These are phyloP conservation scores for Paralagenidium karlingii DNA, from an alignment of 352 stramenopile species.

Conservation along the genomic window DNA sequence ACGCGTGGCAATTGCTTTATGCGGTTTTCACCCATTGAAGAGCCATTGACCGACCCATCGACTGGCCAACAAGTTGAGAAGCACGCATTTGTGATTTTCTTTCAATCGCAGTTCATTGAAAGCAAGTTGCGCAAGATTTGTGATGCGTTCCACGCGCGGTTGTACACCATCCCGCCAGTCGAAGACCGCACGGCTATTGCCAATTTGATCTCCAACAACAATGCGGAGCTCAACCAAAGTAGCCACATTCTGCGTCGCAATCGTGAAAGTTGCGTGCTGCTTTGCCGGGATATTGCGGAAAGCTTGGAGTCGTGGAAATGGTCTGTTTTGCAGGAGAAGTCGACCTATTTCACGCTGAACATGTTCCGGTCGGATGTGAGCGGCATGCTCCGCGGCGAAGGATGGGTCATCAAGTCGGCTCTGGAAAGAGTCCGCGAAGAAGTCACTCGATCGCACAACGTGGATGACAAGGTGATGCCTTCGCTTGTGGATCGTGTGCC, in stretches of 20 bases:
- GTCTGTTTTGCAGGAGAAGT: constrained; percentile 95
- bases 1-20: constrained; percentile 98
- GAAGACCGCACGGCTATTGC: constrained; percentile 84
- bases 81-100: constrained; percentile 91
- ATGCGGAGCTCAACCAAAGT: constrained; percentile 91
- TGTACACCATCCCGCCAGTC: constrained; percentile 94
- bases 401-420: constrained; percentile 89
- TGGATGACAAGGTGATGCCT: constrained; percentile 90
- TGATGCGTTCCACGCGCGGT: constrained; percentile 93
- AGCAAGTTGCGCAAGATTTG: constrained; percentile 98
- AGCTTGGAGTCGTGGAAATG: constrained; percentile 95
- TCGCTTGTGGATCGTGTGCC: constrained; percentile 89
- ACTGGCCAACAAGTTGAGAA: constrained; percentile 81
- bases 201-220: constrained; percentile 87
- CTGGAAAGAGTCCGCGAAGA: constrained; percentile 73
- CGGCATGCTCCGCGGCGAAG: constrained; percentile 94
- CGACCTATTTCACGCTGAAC: constrained; percentile 97
- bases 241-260: constrained; percentile 95
- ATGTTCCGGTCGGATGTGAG: constrained; percentile 96
- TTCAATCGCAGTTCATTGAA: constrained; percentile 96
- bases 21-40: constrained; percentile 93
- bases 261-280: constrained; percentile 87
- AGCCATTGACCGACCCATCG: constrained; percentile 79
- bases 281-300: constrained; percentile 89
- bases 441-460: constrained; percentile 84